These are phyloP conservation scores for Alternaria sp. DNA, from an alignment of 2,329 filamentous ascomycete genomes.

Conservation along the genomic window DNA sequence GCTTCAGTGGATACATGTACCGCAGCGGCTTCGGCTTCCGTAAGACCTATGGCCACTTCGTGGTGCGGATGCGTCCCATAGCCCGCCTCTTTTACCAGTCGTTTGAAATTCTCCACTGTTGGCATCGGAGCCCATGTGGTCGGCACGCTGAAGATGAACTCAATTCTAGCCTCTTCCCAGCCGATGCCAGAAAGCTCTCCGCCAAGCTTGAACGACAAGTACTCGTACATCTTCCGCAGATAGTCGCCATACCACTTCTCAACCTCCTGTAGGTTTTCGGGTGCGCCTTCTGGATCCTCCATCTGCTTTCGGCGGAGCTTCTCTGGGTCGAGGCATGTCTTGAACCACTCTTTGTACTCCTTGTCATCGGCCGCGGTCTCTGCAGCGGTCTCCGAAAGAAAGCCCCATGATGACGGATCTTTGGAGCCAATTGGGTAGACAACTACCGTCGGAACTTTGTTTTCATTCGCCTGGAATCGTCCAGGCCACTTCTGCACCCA, in stretches of 20 bases:
- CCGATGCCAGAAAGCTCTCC: constrained; percentile 46
- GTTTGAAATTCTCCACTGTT: constrained; percentile 60
- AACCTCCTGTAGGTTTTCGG: constrained; percentile 52
- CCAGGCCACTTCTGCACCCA: constrained; percentile 61
- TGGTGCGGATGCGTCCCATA: constrained; percentile 55
- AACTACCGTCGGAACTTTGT: constrained; percentile 62
- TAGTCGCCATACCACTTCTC: constrained; percentile 59
- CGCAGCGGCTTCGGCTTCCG: constrained; percentile 62
- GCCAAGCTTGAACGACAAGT: constrained; percentile 52
- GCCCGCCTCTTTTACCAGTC: constrained; percentile 55
- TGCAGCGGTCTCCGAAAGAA: constrained; percentile 52
- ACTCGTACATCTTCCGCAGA: constrained; percentile 56
- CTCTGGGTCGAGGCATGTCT: constrained; percentile 60
- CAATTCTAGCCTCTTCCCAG: constrained; percentile 53
- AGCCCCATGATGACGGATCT: constrained; percentile 60
- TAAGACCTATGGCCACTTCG: constrained; percentile 54
- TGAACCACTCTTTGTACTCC: constrained; percentile 60
- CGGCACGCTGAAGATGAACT: constrained; percentile 64
- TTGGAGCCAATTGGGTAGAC: constrained; percentile 52
- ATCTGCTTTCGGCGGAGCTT: constrained; percentile 53
- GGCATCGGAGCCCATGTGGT: constrained; percentile 62
- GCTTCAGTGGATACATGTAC: constrained; percentile 54
- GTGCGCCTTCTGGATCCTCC: constrained; percentile 54
- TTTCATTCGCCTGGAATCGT: constrained; percentile 59
- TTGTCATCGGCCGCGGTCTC: constrained; percentile 53